phyloP scores from a whole-genome alignment of 192 early-diverging fungal genomes.

The Rhizophagus clarus region DNA sequence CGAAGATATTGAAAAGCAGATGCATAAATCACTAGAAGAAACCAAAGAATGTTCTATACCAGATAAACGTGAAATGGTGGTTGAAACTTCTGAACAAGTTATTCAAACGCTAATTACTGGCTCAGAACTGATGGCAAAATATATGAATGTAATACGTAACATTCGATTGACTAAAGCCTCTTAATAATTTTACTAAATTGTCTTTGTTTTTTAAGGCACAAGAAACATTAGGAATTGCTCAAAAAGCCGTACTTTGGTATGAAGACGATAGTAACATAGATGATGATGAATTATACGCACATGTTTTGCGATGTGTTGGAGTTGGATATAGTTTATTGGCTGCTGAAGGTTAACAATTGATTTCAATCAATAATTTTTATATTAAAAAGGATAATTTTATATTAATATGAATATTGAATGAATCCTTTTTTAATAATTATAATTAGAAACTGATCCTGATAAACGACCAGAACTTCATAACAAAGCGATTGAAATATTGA shows the following conservation, averaged over 20 bases:
- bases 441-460: slow-evolving; percentile 59
- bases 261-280: not conserved
- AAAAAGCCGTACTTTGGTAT: slow-evolving; percentile 17
- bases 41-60: not conserved
- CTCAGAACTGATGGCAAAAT: slow-evolving; percentile 17
- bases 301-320: slow-evolving; percentile 39
- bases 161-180: not conserved
- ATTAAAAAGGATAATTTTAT: slow-evolving; percentile 7
- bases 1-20: slow-evolving; percentile 17
- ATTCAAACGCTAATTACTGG: slow-evolving; percentile 10
- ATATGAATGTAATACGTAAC: slow-evolving; percentile 17
- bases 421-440: not conserved
- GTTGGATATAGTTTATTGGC: slow-evolving; percentile 44
- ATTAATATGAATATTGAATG: too few relatives aligned
- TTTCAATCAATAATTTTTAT: not conserved
- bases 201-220: slow-evolving; percentile 2
- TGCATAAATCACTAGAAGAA: not conserved
- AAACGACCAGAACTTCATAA: slow-evolving; percentile 63
- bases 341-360: slow-evolving; percentile 39
- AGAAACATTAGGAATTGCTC: slow-evolving; percentile 11
- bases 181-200: not conserved
- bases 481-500: slow-evolving; percentile 57
- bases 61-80: not conserved
- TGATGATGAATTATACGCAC: slow-evolving; percentile 29
- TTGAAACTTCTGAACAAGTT: slow-evolving; percentile 5